phyloP scores from a whole-genome alignment of 78 protist genomes.

The Dictyostelium capitatum region DNA sequence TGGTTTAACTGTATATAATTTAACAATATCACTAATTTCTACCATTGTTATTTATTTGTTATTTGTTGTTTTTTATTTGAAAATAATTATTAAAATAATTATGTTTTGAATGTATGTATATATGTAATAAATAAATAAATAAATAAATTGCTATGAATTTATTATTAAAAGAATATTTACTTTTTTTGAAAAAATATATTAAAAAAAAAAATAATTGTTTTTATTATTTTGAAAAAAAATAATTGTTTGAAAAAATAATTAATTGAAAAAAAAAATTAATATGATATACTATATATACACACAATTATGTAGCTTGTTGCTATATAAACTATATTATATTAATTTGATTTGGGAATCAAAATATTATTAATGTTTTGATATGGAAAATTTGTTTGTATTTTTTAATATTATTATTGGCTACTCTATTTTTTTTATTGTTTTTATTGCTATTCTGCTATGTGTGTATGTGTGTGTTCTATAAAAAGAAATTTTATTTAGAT shows the following conservation, averaged over 20 bases:
- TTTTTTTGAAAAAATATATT: no score
- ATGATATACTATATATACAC: no score
- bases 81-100: no score
- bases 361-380: neutral
- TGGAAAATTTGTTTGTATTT: neutral
- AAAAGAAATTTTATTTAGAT: no score
- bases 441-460: neutral
- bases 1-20: slow-evolving; percentile 34
- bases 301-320: no score
- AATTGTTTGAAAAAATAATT: neutral
- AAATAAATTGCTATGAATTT: neutral
- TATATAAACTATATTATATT: neutral
- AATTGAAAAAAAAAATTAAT: neutral
- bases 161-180: no score
- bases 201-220: neutral
- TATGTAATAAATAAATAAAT: neutral
- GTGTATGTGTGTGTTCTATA: no score
- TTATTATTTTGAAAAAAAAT: neutral
- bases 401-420: no score
- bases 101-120: no score
- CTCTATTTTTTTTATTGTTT: neutral
- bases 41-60: slow-evolving; percentile 1
- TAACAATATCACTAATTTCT: slow-evolving; percentile 50
- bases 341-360: neutral
- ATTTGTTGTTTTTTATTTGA: neutral